Conservation (phyloP, 2,329 filamentous ascomycete species). For the Colletotrichum falcatum region DNA sequence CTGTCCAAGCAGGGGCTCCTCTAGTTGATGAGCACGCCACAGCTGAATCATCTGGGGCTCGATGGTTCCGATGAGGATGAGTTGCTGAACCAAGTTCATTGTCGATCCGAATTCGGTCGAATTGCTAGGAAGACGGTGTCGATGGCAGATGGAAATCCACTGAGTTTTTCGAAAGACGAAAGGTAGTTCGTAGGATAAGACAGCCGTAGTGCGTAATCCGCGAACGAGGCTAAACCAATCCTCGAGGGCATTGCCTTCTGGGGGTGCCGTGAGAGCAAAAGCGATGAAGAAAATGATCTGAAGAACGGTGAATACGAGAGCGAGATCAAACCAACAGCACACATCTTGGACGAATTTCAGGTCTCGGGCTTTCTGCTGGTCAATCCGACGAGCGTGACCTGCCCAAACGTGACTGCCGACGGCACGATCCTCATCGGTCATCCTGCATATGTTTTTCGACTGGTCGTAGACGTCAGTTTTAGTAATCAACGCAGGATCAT, state of each 20-base stretch:
- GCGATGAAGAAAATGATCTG: not conserved
- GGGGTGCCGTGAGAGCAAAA: not conserved
- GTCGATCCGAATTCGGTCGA: not conserved
- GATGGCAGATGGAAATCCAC: not conserved
- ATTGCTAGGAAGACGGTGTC: not conserved
- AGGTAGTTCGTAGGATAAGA: not conserved
- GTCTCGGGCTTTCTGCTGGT: not conserved
- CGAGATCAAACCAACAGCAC: not conserved
- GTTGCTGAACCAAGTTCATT: not conserved
- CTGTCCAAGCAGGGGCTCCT: not conserved
- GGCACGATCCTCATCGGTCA: not conserved
- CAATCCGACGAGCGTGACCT: not conserved
- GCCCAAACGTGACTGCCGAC: not conserved
- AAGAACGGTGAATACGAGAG: not conserved
- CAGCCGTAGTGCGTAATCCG: not conserved
- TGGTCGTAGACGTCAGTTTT: not conserved
- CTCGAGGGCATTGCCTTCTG: not conserved
- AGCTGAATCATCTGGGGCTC: not conserved
- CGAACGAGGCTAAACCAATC: not conserved
- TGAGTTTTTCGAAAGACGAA: not conserved
- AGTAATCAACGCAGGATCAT: not conserved
- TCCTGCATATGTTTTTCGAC: not conserved
- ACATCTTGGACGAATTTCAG: not conserved
- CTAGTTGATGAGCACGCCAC: constrained; percentile 2
- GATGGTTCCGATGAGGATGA: not conserved